phyloP scores from a whole-genome alignment of 2,329 filamentous ascomycete genomes.

The Teratosphaeria viscida region DNA sequence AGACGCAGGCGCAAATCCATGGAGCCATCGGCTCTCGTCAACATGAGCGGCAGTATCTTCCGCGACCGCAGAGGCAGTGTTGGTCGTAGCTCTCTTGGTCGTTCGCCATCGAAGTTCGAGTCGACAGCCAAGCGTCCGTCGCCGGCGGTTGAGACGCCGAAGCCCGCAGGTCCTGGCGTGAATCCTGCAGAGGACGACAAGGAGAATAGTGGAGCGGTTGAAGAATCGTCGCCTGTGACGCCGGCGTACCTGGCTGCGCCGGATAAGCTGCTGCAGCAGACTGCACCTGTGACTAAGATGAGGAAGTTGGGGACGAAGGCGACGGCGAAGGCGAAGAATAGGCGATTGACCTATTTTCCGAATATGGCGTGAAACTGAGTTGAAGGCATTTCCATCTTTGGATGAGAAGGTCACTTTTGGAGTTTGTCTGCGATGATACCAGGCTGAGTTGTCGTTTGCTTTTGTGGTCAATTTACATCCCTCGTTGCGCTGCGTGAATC shows the following conservation, averaged over 20 bases:
- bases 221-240: slow-evolving; percentile 18
- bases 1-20: slow-evolving; percentile 26
- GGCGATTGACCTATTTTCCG: slow-evolving; percentile 21
- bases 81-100: slow-evolving; percentile 19
- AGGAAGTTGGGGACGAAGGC: slow-evolving; percentile 21
- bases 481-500: not conserved
- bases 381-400: not conserved
- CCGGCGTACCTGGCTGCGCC: slow-evolving; percentile 22
- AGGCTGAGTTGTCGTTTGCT: not conserved
- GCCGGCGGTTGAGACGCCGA: not conserved
- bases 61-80: slow-evolving; percentile 20
- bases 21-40: slow-evolving; percentile 24
- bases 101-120: slow-evolving; percentile 12
- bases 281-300: slow-evolving; percentile 24
- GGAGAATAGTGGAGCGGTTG: slow-evolving; percentile 17
- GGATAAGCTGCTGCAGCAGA: slow-evolving; percentile 23
- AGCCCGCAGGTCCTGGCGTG: slow-evolving; percentile 2
- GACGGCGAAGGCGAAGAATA: slow-evolving; percentile 13
- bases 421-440: not conserved
- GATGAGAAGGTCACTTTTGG: not conserved
- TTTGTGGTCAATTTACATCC: not conserved
- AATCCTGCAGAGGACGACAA: slow-evolving; percentile 10
- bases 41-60: slow-evolving; percentile 24
- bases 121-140: slow-evolving; percentile 5
- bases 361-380: not conserved